Base-by-base conservation (phyloP, 305 asterid species). In the Caryopteris hybrid region DNA sequence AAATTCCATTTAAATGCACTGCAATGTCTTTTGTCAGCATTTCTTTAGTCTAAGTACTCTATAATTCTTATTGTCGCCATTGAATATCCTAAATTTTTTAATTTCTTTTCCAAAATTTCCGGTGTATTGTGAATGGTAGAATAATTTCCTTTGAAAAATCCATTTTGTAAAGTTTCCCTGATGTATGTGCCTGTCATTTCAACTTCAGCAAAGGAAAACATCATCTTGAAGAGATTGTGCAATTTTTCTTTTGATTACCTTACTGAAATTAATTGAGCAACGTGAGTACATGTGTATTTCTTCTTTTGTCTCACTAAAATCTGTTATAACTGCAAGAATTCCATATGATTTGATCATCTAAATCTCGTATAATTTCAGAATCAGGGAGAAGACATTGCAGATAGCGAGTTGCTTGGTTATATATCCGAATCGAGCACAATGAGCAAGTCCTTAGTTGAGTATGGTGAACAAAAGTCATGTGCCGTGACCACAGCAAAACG, bases 371-470 rank as follows among this genome's bases (percentile, higher is more conserved):
- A 46, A 73, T 68, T 71, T 69, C 94, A 95, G 99, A 95, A 78
- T 80, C 94, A 88, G 83, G 99, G 99, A 46, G 86, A 83, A 79
- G 99, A 95, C 70, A 74, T 95, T 74, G 96, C 96, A 21, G 98
- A 95, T 72, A 88, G 95, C 72, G 99, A 95, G 79, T 83, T 95
- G 76, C 97, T 95, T 61, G 90, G 86, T 72, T 95, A 88, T 76
- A 95, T 95, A 77, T 95, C 99, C 41, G 99, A 95, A 84, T 95
- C 99, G 52, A 95, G 99, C 85, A 95, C 99, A 61, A 95, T 95
- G 99, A 95, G 99, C 89, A 95, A 91, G 86, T 95, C 99, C 53
- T 82, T 95, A 65, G 92, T 91, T 46, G 99, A 95, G 50, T 95
- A 95, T 78, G 99, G 99, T 59, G 92, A 72, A 75, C 99, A 95